Percentiles rank a stretch among this genome's conserved stretches.
phyloP scores from a whole-genome alignment of 805 yeast genomes.

The Candida michaelii region DNA sequence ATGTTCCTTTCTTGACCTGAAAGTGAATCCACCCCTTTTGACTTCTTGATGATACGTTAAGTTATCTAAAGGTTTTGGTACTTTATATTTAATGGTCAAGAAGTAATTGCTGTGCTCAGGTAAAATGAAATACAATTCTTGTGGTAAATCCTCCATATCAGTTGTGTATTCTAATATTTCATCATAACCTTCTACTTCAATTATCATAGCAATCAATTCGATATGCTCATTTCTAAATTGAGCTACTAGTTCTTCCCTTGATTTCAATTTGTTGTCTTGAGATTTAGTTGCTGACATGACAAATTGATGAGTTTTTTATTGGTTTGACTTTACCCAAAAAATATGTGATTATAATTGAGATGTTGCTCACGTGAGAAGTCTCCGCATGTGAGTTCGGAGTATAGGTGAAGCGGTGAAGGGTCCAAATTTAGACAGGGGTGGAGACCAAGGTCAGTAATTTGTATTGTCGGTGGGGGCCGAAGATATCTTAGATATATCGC shows the following conservation, averaged over 20 bases:
- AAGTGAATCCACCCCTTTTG: constrained; percentile 26
- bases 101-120: constrained; percentile 28
- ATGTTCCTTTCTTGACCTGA: constrained; percentile 20
- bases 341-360: not conserved
- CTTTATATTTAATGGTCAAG: constrained; percentile 24
- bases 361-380: constrained; percentile 1
- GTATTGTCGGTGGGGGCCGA: no score
- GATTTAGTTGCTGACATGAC: not conserved
- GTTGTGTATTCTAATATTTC: constrained; percentile 20
- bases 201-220: constrained; percentile 25
- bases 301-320: not conserved
- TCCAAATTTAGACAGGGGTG: no score
- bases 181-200: constrained; percentile 28
- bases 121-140: constrained; percentile 21
- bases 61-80: constrained; percentile 20
- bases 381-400: constrained; percentile 1
- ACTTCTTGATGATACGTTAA: constrained; percentile 28
- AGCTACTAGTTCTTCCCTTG: constrained; percentile 17
- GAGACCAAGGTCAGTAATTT: no score
- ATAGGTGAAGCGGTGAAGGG: no score
- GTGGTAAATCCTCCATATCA: constrained; percentile 28
- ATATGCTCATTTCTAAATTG: constrained; percentile 24
- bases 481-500: no score
- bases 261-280: not conserved
- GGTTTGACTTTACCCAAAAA: not conserved